Evolutionary conservation across 352 stramenopile genomes (phyloP), one percentile per base, ranked within the genome.

Genomic region (Nothophytophthora sp.): DNA sequence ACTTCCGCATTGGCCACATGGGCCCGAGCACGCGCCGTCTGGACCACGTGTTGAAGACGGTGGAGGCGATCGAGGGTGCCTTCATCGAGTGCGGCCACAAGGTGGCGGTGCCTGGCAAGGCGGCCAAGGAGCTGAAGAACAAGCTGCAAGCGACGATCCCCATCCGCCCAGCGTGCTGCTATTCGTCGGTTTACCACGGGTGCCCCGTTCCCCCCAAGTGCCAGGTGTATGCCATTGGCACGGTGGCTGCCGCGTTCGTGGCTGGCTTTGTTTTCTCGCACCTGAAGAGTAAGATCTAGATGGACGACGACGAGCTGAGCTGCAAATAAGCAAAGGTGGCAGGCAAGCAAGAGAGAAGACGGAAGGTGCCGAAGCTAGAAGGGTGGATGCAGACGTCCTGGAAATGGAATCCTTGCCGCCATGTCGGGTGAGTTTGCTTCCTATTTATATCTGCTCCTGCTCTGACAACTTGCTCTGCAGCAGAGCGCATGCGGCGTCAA

Each of bases 1-100:
- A 92, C 70, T 92, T 92, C 55, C 81, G 81, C 28, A 92, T 92
- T 48, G 81, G 81, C 34, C 81, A 92, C 73, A 92, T 92, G 81
- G 81, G 81, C 10, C 81, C 79, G 33, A 89, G 76, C 62, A 86
- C 81, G 34, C 77, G 81, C 28, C 74, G 79, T 35, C 55, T 90
- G 42, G 81, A 92, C 46, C 81, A 92, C 57, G 70, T 81, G 22
- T 35, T 88, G n/a, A 87, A 85, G 61, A 90, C 79, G 1, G 67
- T 92, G 28, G 58, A 84, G 27, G 78, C 81, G 5, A 88, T 92
- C 20, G 81, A 92, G 43, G 73, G 63, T 0, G 79, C 81, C 33
- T 67, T 92, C 35, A 70, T 84, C 12, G 78, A 88, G 61, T 92
- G 81, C 34, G 81, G 81, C 28, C 70, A 90, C 64, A 63, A 63